Evolutionary conservation across 371 early-diverging fungal genomes (phyloP), one percentile per base, ranked within the genome.

Genomic region (Parasitella parasitica): DNA sequence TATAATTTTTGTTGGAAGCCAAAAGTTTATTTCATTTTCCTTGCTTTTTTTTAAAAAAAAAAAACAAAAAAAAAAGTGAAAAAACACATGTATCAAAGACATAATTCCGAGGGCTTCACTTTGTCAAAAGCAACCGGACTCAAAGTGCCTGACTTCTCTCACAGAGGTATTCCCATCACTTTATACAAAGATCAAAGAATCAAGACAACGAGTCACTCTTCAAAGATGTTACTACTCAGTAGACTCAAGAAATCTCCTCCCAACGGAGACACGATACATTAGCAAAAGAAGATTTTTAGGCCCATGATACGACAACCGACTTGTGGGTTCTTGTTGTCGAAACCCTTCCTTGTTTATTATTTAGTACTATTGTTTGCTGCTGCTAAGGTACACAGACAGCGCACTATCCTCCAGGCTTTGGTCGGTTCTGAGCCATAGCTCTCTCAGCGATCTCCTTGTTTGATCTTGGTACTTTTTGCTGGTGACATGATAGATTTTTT

Each of bases 31-130:
- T 20, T n/a, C 5, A 9, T 22, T 43, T 43, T 43, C 43, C 18
- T 18, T 18, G 3, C 12, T 22, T 11, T 43, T 39, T 18, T 6
- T 39, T 38, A 38, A 38, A 38, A 38, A 38, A n/a, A n/a, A n/a
- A n/a, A n/a, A n/a, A n/a, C n/a, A n/a, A n/a, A n/a, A n/a, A n/a
- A n/a, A n/a, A n/a, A n/a, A n/a, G n/a, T n/a, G n/a, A 1, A 5
- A 18, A 20, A 18, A 43, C 7, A 43, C 4, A 43, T 43, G 43
- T 43, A 43, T 43, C 43, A 43, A 67, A 58, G 67, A 67, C 67
- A 67, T 67, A 67, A 67, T 67, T 67, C 67, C 67, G 58, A 59
- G 54, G 36, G 57, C 58, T 67, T 57, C 63, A 67, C 61, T 30
- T 27, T 54, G 52, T 57, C 38, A 67, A 54, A 61, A 67, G 55